Evolutionary conservation across 2,329 filamentous ascomycete genomes (phyloP).

Genomic region (Beauveria sp.): DNA sequence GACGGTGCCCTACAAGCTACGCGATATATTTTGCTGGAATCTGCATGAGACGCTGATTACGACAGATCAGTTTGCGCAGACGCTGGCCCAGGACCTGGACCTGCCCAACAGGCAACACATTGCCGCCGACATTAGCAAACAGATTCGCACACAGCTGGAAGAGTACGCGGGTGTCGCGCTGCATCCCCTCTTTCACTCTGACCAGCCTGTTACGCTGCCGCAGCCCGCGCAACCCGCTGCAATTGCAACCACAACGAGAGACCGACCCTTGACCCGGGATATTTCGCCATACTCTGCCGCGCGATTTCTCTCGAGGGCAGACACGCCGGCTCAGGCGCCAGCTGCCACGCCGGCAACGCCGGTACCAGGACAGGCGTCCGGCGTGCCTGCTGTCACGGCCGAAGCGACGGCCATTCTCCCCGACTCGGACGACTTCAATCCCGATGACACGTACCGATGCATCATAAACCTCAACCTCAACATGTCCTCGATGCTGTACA

Average conservation of each 20-base stretch:
- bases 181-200: conserved; percentile 79
- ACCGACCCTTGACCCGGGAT: conserved; percentile 28
- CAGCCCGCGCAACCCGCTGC: conserved; percentile 9
- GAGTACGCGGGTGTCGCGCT: conserved; percentile 93
- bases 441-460: conserved; percentile 90
- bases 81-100: conserved; percentile 86
- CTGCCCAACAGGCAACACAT: conserved; percentile 66
- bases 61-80: conserved; percentile 90
- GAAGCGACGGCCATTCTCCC: conserved; percentile 53
- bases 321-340: conserved; percentile 46
- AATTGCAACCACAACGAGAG: conserved; percentile 16
- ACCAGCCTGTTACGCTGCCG: conserved; percentile 18
- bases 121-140: conserved; percentile 77
- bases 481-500: conserved; percentile 83
- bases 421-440: conserved; percentile 70
- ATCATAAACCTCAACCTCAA: conserved; percentile 89
- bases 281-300: conserved; percentile 29
- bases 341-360: conserved; percentile 45
- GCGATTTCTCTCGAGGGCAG: conserved; percentile 38
- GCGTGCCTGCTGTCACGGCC: conserved; percentile 53
- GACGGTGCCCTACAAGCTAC: conserved; percentile 78
- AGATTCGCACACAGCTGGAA: conserved; percentile 90
- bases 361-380: conserved; percentile 31
- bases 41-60: conserved; percentile 90
- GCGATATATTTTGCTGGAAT: conserved; percentile 97